Percentiles rank a stretch among this genome's conserved stretches.
These are phyloP conservation scores for Leptoxyphium fumago DNA, from an alignment of 2,329 filamentous ascomycete genomes.

Conservation along the genomic window DNA sequence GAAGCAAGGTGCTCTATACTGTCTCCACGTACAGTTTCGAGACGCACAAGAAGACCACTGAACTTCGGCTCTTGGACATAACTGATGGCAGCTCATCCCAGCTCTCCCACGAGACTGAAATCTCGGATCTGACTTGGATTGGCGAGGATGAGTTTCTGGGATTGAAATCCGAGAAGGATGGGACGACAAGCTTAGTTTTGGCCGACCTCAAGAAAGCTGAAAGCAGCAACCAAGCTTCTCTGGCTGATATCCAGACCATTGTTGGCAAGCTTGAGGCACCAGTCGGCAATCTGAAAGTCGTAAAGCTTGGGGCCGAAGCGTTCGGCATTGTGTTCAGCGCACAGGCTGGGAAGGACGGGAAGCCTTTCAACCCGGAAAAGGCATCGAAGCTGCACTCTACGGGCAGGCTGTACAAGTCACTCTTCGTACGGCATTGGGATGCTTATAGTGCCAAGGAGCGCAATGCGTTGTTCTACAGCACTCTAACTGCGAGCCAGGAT, in stretches of 20 bases:
- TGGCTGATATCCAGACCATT: neutral
- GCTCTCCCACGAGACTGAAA: constrained; percentile 49
- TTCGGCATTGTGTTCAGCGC: constrained; percentile 39
- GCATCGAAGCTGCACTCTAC: constrained; percentile 31
- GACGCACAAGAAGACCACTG: constrained; percentile 50
- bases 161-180: constrained; percentile 29
- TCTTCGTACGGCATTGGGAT: constrained; percentile 42
- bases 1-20: constrained; percentile 50
- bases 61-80: constrained; percentile 59
- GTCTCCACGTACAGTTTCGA: constrained; percentile 70
- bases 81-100: constrained; percentile 48
- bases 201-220: neutral
- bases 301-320: constrained; percentile 20
- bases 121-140: constrained; percentile 64
- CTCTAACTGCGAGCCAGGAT: constrained; percentile 29
- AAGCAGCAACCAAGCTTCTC: neutral
- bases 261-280: constrained; percentile 32
- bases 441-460: constrained; percentile 49
- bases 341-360: constrained; percentile 51
- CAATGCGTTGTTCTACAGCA: constrained; percentile 59
- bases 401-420: constrained; percentile 34
- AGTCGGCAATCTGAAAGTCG: constrained; percentile 34
- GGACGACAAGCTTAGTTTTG: constrained; percentile 18
- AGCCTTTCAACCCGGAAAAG: constrained; percentile 41
- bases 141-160: constrained; percentile 48